phyloP scores from a whole-genome alignment of 176 grass and related monocot species.

The Sorghum bicolor region Sorghum_bicolor_NCBIv3 NC_012870.2:67681001-67681500 shows the following conservation, averaged over 20 bases:
- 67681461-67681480: no score
- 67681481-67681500: not conserved
- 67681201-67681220: slow-evolving; percentile 8
- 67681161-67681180: no score
- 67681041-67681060: not conserved
- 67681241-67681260: slow-evolving; percentile 22
- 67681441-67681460: not conserved
- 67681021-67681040: not conserved
- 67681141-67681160: no score
- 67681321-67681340: not conserved
- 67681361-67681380: not conserved
- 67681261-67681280: not conserved
- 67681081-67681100: no score
- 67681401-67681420: slow-evolving; percentile 17
- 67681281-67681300: not conserved
- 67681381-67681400: not conserved
- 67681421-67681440: slow-evolving; percentile 4
- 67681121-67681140: no score
- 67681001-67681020: not conserved
- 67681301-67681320: not conserved
- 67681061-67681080: not conserved
- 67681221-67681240: not conserved
- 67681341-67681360: not conserved
- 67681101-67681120: no score
- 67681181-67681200: not conserved